phyloP scores from a whole-genome alignment of 2,329 filamentous ascomycete genomes.

The Hymenoscyphus albidus region DNA sequence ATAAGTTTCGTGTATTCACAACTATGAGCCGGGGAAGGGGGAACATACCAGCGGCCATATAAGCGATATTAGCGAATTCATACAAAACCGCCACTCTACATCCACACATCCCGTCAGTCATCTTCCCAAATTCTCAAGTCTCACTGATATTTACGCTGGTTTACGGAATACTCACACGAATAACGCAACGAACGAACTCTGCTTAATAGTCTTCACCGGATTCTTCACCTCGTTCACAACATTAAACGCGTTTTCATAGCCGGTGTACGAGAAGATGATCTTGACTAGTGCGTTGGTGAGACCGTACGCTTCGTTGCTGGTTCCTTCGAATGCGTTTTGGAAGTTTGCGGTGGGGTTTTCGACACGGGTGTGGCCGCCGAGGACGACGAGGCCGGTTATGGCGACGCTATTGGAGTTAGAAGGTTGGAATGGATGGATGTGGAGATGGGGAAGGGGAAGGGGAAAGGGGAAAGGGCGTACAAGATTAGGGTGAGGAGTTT shows the following conservation, averaged over 20 bases:
- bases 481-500: constrained; percentile 63
- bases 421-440: constrained; percentile 2
- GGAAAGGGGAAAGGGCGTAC: constrained; percentile 28
- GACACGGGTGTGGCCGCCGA: constrained; percentile 52
- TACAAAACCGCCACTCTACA: constrained; percentile 49
- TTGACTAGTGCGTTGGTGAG: constrained; percentile 57
- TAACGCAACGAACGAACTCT: constrained; percentile 48
- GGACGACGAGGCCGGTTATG: constrained; percentile 58
- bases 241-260: constrained; percentile 58
- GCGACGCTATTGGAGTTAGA: constrained; percentile 39
- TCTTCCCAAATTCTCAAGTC: neutral
- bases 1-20: neutral
- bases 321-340: constrained; percentile 49
- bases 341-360: constrained; percentile 52
- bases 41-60: constrained; percentile 49
- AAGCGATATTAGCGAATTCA: constrained; percentile 57
- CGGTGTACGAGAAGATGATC: constrained; percentile 55
- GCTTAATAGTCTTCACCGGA: constrained; percentile 51
- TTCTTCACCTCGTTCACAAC: constrained; percentile 60
- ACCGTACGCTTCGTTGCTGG: constrained; percentile 42
- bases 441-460: no score
- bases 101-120: neutral
- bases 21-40: no score
- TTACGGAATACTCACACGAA: constrained; percentile 29
- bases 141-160: neutral